These are phyloP conservation scores for Ophiostoma populinum DNA, from an alignment of 2,329 filamentous ascomycete species.

Conservation along the genomic window DNA sequence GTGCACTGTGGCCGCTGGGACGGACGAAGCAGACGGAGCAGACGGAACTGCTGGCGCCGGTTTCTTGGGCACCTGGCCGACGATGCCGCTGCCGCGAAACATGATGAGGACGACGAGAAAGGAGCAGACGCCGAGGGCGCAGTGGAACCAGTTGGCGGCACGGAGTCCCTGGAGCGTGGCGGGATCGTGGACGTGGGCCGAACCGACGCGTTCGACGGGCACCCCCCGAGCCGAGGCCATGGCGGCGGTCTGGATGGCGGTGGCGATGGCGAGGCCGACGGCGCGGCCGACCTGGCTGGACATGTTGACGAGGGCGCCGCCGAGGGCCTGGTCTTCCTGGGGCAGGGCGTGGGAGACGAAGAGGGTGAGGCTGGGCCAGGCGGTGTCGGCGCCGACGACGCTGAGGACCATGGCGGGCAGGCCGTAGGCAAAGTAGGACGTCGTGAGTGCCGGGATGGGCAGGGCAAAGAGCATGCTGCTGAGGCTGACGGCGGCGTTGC, in stretches of 20 bases:
- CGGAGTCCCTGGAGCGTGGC: slow-evolving; percentile 30
- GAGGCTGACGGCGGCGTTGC: slow-evolving; percentile 36
- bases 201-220: slow-evolving; percentile 24
- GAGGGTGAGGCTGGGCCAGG: slow-evolving; percentile 47
- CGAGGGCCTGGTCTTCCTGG: slow-evolving; percentile 46
- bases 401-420: slow-evolving; percentile 48
- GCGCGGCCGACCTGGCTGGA: slow-evolving; percentile 48
- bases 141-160: slow-evolving; percentile 35
- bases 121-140: slow-evolving; percentile 26
- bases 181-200: slow-evolving; percentile 24
- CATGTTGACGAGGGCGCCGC: slow-evolving; percentile 50
- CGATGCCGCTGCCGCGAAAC: slow-evolving; percentile 34
- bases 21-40: too few species aligned
- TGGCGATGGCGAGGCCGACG: slow-evolving; percentile 47
- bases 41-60: too few species aligned
- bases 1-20: too few species aligned
- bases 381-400: slow-evolving; percentile 48
- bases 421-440: slow-evolving; percentile 50
- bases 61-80: slow-evolving; percentile 19
- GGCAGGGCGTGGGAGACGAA: slow-evolving; percentile 48
- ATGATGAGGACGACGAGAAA: slow-evolving; percentile 26
- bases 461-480: slow-evolving; percentile 41
- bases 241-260: slow-evolving; percentile 45
- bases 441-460: slow-evolving; percentile 32
- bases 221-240: slow-evolving; percentile 31